Evolutionary conservation across 768 basidiomycete species (phyloP).

Genomic region (Trametes gibbosa): DNA sequence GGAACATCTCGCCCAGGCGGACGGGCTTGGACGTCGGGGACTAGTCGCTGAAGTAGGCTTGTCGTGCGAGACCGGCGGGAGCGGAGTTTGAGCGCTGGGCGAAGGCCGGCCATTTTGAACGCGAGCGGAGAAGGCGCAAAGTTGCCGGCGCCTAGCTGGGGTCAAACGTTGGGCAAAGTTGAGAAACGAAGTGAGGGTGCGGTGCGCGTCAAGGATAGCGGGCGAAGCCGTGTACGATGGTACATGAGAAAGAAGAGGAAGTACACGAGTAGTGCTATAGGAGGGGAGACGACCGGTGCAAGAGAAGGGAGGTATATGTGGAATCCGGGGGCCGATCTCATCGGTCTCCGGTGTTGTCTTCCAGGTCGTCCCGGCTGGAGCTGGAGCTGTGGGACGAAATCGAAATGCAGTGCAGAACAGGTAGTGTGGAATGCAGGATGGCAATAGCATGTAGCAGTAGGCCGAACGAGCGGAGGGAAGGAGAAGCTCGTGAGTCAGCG

Average conservation of each 20-base stretch:
- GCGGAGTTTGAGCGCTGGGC: constrained; percentile 5
- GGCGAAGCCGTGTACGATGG: not conserved
- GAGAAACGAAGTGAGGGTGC: not conserved
- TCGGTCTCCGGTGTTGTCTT: constrained; percentile 11
- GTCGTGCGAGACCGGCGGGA: not conserved
- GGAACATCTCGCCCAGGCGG: not conserved
- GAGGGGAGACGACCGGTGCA: not conserved
- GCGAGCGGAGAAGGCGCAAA: not conserved
- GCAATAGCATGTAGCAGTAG: not conserved
- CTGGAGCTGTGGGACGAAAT: not conserved
- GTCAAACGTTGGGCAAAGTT: not conserved
- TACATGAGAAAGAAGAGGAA: not conserved
- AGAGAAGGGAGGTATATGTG: constrained; percentile 1
- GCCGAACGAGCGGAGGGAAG: too few species aligned
- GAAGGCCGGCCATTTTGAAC: constrained; percentile 5
- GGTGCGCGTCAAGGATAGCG: not conserved
- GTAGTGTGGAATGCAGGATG: not conserved
- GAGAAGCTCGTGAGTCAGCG: not conserved
- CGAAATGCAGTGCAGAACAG: not conserved
- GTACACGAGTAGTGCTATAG: not conserved
- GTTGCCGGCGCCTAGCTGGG: constrained; percentile 1
- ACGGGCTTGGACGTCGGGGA: not conserved
- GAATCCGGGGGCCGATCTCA: constrained; percentile 12
- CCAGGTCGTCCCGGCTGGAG: not conserved
- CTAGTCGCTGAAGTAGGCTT: not conserved